These are phyloP conservation scores for Dactylonectria macrodidyma DNA, from an alignment of 2,329 filamentous ascomycete genomes.

Conservation along the genomic window DNA sequence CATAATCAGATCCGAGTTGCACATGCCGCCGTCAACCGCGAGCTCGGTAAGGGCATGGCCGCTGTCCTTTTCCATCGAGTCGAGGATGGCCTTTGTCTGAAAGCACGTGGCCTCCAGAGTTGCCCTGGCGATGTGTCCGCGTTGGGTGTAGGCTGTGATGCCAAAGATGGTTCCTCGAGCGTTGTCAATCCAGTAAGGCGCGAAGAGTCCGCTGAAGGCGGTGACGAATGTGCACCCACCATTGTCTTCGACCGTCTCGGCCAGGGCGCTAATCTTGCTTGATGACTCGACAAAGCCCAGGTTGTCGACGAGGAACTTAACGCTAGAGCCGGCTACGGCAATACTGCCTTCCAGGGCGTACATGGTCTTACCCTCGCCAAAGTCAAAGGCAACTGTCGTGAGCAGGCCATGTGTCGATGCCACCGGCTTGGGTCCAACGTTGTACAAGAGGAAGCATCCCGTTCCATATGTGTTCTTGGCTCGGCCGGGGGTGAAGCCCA, in stretches of 20 bases:
- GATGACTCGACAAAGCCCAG: slow-evolving; percentile 71
- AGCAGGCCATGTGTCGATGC: slow-evolving; percentile 87
- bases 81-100: slow-evolving; percentile 92
- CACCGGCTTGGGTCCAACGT: slow-evolving; percentile 87
- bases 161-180: slow-evolving; percentile 91
- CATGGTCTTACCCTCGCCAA: slow-evolving; percentile 73
- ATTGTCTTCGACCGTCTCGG: slow-evolving; percentile 74
- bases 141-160: slow-evolving; percentile 87
- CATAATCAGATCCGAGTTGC: slow-evolving; percentile 91
- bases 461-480: slow-evolving; percentile 96
- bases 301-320: slow-evolving; percentile 81
- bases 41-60: slow-evolving; percentile 81
- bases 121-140: slow-evolving; percentile 88
- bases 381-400: slow-evolving; percentile 88
- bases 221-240: slow-evolving; percentile 91
- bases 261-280: slow-evolving; percentile 65
- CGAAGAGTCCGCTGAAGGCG: slow-evolving; percentile 91
- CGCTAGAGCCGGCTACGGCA: slow-evolving; percentile 84
- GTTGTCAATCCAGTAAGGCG: slow-evolving; percentile 95
- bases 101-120: slow-evolving; percentile 94
- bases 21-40: slow-evolving; percentile 91
- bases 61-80: slow-evolving; percentile 92
- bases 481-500: slow-evolving; percentile 84
- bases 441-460: slow-evolving; percentile 91
- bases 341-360: slow-evolving; percentile 90